Evolutionary conservation across 805 yeast genomes (phyloP).

Genomic region (Ogataea sp.): DNA sequence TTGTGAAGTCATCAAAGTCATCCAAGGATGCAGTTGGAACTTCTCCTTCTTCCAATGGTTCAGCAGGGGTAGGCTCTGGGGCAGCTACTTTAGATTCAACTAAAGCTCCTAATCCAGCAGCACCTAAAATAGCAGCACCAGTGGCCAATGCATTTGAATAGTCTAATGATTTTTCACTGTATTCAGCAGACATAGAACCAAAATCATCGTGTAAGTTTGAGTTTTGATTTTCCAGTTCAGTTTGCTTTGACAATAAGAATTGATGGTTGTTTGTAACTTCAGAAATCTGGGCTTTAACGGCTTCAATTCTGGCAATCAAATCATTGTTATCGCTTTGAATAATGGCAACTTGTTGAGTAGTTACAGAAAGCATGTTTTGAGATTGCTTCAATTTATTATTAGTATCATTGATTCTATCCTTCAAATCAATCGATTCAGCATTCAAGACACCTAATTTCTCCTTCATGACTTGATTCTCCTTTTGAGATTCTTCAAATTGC

Average conservation of each 20-base stretch:
- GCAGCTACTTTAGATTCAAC: constrained; percentile 1
- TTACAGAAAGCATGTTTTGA: constrained; percentile 54
- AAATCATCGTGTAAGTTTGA: constrained; percentile 29
- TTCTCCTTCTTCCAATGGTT: constrained; percentile 13
- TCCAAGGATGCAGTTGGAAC: constrained; percentile 25
- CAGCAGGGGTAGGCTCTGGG: neutral
- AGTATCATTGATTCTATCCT: constrained; percentile 44
- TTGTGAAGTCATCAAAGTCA: constrained; percentile 15
- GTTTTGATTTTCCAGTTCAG: constrained; percentile 29
- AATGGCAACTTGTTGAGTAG: constrained; percentile 61
- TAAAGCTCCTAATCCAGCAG: constrained; percentile 4
- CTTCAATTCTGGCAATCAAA: constrained; percentile 10
- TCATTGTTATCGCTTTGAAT: constrained; percentile 38
- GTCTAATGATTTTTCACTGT: constrained; percentile 22
- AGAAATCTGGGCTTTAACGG: constrained; percentile 15
- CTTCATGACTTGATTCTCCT: constrained; percentile 54
- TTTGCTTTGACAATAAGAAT: constrained; percentile 11
- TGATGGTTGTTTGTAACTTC: constrained; percentile 20
- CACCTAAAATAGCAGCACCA: constrained; percentile 8
- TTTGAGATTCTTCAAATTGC: constrained; percentile 59
- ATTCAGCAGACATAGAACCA: constrained; percentile 22
- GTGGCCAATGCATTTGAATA: constrained; percentile 8
- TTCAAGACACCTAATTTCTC: constrained; percentile 62
- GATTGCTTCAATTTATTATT: constrained; percentile 53
- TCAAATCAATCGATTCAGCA: constrained; percentile 55